A percentile compares a stretch with the other conserved stretches of the same genome.
Conservation (phyloP, 108 stramenopile genomes). For the Cyclotella choctawhatcheeana region DNA sequence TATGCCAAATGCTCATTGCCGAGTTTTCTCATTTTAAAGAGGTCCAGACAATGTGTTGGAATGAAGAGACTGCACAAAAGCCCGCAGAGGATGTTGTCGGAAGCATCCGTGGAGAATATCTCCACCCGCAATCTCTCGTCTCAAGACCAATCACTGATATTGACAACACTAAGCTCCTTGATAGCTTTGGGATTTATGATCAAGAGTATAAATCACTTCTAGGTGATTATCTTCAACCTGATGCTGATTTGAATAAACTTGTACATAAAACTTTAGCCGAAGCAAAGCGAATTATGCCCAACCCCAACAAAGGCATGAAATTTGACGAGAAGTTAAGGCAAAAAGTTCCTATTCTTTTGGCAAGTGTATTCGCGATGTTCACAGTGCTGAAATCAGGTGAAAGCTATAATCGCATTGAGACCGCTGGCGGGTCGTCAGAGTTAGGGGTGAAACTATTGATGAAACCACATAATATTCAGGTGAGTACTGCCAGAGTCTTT, state of each 20-base stretch:
- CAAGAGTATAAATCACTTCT: slow-evolving; percentile 53
- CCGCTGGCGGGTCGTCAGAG: slow-evolving; percentile 29
- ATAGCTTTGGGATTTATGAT: slow-evolving; percentile 54
- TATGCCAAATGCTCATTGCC: slow-evolving; percentile 56
- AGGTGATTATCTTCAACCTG: slow-evolving; percentile 55
- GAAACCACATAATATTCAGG: slow-evolving; percentile 65
- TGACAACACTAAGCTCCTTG: slow-evolving; percentile 43
- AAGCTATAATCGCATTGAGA: slow-evolving; percentile 62
- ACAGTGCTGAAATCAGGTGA: slow-evolving; percentile 67
- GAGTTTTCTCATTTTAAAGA: slow-evolving; percentile 72
- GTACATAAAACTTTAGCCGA: slow-evolving; percentile 40
- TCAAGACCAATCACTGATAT: slow-evolving; percentile 3
- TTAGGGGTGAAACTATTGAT: slow-evolving; percentile 58
- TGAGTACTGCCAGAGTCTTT: too few relatives aligned
- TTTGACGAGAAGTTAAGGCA: slow-evolving; percentile 35
- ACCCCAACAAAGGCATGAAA: slow-evolving; percentile 20
- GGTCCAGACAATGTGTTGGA: slow-evolving; percentile 69
- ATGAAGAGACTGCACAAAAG: slow-evolving; percentile 64
- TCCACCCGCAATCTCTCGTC: background rate
- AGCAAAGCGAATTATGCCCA: slow-evolving; percentile 45
- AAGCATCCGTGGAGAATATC: slow-evolving; percentile 42
- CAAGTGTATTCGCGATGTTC: slow-evolving; percentile 61
- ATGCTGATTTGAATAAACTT: slow-evolving; percentile 56
- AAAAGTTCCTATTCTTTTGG: slow-evolving; percentile 48
- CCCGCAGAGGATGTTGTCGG: slow-evolving; percentile 59